A percentile compares a stretch with the other conserved stretches of the same genome.
phyloP scores from a whole-genome alignment of 108 stramenopile species.

The Schizochytrium sp. region DNA sequence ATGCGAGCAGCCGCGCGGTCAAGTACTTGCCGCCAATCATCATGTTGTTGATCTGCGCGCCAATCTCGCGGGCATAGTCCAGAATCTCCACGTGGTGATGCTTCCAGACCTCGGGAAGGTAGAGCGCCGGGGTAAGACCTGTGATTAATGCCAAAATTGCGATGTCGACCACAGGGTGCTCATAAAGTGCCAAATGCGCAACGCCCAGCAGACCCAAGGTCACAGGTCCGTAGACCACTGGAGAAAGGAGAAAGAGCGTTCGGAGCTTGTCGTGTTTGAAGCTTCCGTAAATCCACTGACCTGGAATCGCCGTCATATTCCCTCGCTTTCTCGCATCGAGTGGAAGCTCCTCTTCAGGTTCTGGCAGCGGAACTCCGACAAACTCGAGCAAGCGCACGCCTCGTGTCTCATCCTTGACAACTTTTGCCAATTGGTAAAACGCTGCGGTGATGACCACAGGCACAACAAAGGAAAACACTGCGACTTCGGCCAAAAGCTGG shows the following conservation, averaged over 20 bases:
- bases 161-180: no score
- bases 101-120: neutral
- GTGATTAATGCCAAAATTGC: neutral
- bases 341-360: neutral
- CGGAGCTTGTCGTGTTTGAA: neutral
- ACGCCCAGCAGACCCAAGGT: neutral
- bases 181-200: neutral
- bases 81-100: no score
- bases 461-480: neutral
- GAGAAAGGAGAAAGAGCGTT: neutral
- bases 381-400: neutral
- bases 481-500: neutral
- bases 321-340: neutral
- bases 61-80: no score
- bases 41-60: no score
- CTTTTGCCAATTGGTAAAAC: neutral
- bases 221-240: neutral
- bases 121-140: neutral
- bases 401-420: neutral
- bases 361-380: neutral
- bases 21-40: no score
- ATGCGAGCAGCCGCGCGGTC: no score
- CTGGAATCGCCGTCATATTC: neutral
- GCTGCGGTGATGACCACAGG: neutral
- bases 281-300: neutral